A percentile compares a stretch with the other conserved stretches of the same genome.
Evolutionary conservation across 345 rosid genomes (phyloP).

Genomic region (Adansonia digitata): DNA sequence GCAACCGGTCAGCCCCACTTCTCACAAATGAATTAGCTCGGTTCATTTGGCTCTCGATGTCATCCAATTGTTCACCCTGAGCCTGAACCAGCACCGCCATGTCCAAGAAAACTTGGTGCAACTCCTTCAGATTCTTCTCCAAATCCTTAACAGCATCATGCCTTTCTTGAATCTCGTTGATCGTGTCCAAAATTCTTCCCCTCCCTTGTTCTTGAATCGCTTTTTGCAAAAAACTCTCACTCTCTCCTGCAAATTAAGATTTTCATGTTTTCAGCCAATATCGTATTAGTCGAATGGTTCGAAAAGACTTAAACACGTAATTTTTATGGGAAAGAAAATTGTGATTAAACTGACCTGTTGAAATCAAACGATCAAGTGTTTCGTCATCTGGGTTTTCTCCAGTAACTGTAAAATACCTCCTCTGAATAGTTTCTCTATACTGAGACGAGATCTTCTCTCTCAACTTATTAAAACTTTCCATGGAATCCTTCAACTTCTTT

Average conservation of each 20-base stretch:
- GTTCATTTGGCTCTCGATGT: conserved; percentile 73
- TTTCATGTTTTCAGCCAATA: no score
- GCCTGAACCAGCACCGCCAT: conserved; percentile 85
- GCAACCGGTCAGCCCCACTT: conserved; percentile 52
- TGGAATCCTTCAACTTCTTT: conserved; percentile 84
- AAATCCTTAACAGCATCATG: conserved; percentile 81
- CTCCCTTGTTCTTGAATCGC: conserved; percentile 95
- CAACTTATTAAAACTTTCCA: conserved; percentile 71
- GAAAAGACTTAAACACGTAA: no score
- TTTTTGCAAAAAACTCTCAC: conserved; percentile 79
- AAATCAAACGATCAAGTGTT: conserved; percentile 71
- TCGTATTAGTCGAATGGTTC: no score
- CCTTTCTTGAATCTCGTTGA: conserved; percentile 81
- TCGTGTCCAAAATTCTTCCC: conserved; percentile 66
- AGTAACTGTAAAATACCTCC: conserved; percentile 87
- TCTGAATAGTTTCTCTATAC: conserved; percentile 83
- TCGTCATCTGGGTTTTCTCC: conserved; percentile 87
- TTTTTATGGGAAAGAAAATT: no score
- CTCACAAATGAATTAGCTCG: conserved; percentile 68
- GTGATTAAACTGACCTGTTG: conserved; percentile 51
- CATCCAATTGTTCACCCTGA: conserved; percentile 82
- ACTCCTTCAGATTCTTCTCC: conserved; percentile 72
- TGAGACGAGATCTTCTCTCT: conserved; percentile 67
- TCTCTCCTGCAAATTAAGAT: conserved; percentile 76
- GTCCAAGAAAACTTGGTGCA: conserved; percentile 89